Evolutionary conservation across 2,329 filamentous ascomycete species (phyloP).

Genomic region (Penicillium sp.): DNA sequence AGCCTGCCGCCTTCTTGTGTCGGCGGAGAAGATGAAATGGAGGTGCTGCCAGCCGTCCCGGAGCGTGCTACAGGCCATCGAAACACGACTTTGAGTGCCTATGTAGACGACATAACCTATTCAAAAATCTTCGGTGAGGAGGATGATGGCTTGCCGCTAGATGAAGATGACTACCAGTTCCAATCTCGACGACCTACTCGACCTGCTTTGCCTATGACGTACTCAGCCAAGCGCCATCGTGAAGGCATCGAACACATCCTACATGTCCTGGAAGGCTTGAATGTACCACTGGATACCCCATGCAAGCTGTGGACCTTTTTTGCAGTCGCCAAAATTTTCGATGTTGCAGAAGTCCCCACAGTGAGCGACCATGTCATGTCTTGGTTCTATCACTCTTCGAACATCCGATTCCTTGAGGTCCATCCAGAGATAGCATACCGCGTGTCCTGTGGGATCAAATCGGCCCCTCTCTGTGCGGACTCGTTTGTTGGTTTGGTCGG

Average conservation of each 20-base stretch:
- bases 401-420: conserved; percentile 66
- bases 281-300: conserved; percentile 67
- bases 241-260: conserved; percentile 69
- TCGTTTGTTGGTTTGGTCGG: conserved; percentile 68
- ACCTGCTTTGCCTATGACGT: conserved; percentile 54
- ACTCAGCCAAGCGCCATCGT: conserved; percentile 68
- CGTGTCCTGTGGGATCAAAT: conserved; percentile 56
- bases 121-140: not conserved
- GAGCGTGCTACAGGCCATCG: not conserved
- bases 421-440: conserved; percentile 67
- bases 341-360: conserved; percentile 43
- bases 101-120: not conserved
- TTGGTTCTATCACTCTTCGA: conserved; percentile 64
- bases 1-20: conserved; percentile 49
- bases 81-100: not conserved
- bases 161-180: not conserved
- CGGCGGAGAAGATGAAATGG: conserved; percentile 57
- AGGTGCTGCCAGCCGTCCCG: conserved; percentile 8
- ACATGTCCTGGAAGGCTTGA: conserved; percentile 60
- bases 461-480: conserved; percentile 43
- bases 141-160: not conserved
- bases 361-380: conserved; percentile 57
- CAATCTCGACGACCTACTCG: not conserved
- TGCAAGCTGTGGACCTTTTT: conserved; percentile 71
- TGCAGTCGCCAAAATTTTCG: conserved; percentile 65